These are phyloP conservation scores for Phytophthora chlamydospora DNA, from an alignment of 352 stramenopile species.

Conservation along the genomic window DNA sequence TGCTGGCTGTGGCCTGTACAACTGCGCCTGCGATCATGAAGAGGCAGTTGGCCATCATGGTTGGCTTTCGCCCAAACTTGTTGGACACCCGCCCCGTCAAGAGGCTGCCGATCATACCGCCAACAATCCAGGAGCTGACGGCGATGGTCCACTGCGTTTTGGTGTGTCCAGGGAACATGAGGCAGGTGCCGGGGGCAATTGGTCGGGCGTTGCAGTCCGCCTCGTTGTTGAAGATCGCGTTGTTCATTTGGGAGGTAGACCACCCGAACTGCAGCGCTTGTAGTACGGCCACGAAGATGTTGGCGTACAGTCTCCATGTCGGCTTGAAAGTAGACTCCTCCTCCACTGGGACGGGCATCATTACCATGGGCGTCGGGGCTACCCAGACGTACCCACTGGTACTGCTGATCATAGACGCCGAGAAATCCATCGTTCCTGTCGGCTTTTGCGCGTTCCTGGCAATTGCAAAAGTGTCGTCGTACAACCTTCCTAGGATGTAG, in stretches of 20 bases:
- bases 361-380: conserved; percentile 33
- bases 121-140: conserved; percentile 64
- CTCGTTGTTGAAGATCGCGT: conserved; percentile 43
- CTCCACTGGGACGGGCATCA: conserved; percentile 14
- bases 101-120: conserved; percentile 46
- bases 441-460: background rate
- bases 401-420: conserved; percentile 28
- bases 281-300: conserved; percentile 44
- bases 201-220: conserved; percentile 47
- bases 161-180: conserved; percentile 38
- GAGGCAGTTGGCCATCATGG: conserved; percentile 38
- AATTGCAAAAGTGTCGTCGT: conserved; percentile 18
- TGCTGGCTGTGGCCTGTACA: conserved; percentile 32
- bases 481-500: conserved; percentile 8
- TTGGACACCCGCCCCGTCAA: conserved; percentile 40
- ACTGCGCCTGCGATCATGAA: conserved; percentile 49
- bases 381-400: conserved; percentile 30
- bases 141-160: conserved; percentile 57
- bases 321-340: conserved; percentile 2
- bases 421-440: conserved; percentile 31
- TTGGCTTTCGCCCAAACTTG: conserved; percentile 49
- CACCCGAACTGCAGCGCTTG: conserved; percentile 44
- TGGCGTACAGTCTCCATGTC: conserved; percentile 41
- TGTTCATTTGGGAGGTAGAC: conserved; percentile 64
- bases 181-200: conserved; percentile 30